Evolutionary conservation across 2,329 filamentous ascomycete species (phyloP), one percentile per base, ranked within the genome.

Genomic region (Xylaria sp.): DNA sequence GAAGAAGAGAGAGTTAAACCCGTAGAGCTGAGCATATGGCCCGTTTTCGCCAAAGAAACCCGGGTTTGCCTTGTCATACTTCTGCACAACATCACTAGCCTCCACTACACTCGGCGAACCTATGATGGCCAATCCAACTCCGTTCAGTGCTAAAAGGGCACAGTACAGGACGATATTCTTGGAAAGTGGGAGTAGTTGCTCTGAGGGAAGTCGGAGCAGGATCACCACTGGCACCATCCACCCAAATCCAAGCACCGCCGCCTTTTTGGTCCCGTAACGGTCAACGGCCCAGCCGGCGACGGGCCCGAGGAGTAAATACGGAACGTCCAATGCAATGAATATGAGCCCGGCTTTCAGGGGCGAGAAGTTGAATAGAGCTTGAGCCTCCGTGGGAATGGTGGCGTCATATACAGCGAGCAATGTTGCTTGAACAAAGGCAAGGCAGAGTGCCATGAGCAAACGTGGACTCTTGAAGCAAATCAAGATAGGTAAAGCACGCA

Each of bases 21-120:
- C 89, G 75, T 91, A 92, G 0, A 91, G 81, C 77, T 91, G 90
- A 1, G 89, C 89, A 74, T 90, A 90, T 0, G 89, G 89, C 0
- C 86, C 86, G 4, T 85, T 81, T 0, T 81, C 78, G 0, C 87
- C 86, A 71, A 90, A 90, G 60, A 87, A 80, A 0, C 83, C 83
- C 0, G 81, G 81, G 65, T 90, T 90, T 0, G 83, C 84, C 55
- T 83, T 80, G 68, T 88, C 83, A 73, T 88, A 90, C 51, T 82
- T 83, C 70, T 87, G 83, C 1, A 90, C 83, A 0, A 90, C 81
- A 12, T 81, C 79, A 5, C 86, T 86, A 1, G 86, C 82, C 76
- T 90, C 88, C 20, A 90, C 88, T 9, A 90, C 83, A 10, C 82
- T 82, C 0, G 86, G 84, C 2, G 86, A 83, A 9, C 84, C 85